phyloP scores from a whole-genome alignment of 352 stramenopile genomes.

The Globisporangium camurandrum region DNA sequence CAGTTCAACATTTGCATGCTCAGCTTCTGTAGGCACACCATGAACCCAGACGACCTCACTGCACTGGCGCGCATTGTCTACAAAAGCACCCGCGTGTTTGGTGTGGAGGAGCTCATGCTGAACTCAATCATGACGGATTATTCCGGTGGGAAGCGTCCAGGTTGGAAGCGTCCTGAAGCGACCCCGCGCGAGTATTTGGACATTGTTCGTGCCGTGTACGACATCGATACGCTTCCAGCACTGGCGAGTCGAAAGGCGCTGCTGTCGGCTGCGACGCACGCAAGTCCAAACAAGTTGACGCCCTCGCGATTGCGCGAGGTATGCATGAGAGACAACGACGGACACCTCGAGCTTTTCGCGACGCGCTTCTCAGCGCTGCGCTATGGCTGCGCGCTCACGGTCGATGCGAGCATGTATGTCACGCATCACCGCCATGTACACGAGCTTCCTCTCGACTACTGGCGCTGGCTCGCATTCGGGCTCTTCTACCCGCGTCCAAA shows the following conservation, averaged over 20 bases:
- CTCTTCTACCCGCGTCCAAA: conserved; percentile 15
- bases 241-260: neutral
- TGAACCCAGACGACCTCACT: conserved; percentile 5
- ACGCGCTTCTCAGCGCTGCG: neutral
- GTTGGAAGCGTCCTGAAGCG: neutral
- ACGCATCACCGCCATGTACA: neutral
- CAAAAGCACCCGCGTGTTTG: neutral
- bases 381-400: neutral
- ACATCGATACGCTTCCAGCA: neutral
- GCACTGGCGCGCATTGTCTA: conserved; percentile 8
- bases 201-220: neutral
- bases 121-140: neutral
- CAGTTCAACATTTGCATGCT: conserved; percentile 1
- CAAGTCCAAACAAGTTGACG: neutral
- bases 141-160: too few species aligned
- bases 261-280: neutral
- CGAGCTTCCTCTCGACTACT: conserved; percentile 2
- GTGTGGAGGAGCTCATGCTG: conserved; percentile 3
- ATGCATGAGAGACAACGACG: neutral
- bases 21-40: conserved; percentile 1
- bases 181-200: neutral
- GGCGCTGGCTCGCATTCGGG: conserved; percentile 13
- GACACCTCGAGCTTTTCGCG: neutral
- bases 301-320: neutral
- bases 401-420: neutral